phyloP scores from a whole-genome alignment of 352 stramenopile genomes.

The Phytophthora crassamura region DNA sequence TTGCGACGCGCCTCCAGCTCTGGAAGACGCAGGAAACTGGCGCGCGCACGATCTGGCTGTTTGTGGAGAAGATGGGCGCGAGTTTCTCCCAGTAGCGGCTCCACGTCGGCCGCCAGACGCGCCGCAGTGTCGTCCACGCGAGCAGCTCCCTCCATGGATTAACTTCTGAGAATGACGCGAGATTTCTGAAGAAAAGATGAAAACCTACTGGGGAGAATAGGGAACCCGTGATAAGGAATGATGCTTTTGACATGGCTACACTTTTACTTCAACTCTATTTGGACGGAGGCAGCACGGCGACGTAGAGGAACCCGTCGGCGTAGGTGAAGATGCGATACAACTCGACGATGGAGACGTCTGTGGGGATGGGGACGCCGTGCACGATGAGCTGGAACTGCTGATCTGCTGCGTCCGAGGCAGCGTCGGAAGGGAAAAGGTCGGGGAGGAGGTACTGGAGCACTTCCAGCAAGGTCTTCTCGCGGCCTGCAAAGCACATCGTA shows the following conservation, averaged over 20 bases:
- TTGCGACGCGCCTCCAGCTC: constrained; percentile 48
- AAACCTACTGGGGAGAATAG: no score
- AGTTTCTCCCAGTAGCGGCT: constrained; percentile 39
- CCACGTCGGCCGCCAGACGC: constrained; percentile 24
- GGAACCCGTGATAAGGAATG: no score
- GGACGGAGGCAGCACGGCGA: constrained; percentile 39
- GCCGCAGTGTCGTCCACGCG: constrained; percentile 9
- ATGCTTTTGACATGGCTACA: constrained; percentile 5
- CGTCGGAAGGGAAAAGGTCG: constrained; percentile 53
- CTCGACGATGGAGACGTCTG: constrained; percentile 57
- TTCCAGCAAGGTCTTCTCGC: constrained; percentile 55
- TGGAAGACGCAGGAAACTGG: constrained; percentile 67
- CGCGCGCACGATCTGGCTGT: constrained; percentile 59
- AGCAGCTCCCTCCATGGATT: constrained; percentile 8
- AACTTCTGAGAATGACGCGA: constrained; percentile 27
- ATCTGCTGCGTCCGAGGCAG: neutral
- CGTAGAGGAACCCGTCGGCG: constrained; percentile 81
- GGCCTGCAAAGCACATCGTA: constrained; percentile 20
- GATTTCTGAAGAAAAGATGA: neutral
- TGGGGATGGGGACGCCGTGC: constrained; percentile 64
- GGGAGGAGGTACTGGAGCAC: constrained; percentile 67
- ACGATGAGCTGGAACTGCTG: constrained; percentile 45
- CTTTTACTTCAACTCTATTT: constrained; percentile 8
- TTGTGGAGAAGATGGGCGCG: constrained; percentile 58
- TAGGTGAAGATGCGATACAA: constrained; percentile 76